Conservation (phyloP, 768 basidiomycete species). For the Macrolepiota dolichaula region DNA sequence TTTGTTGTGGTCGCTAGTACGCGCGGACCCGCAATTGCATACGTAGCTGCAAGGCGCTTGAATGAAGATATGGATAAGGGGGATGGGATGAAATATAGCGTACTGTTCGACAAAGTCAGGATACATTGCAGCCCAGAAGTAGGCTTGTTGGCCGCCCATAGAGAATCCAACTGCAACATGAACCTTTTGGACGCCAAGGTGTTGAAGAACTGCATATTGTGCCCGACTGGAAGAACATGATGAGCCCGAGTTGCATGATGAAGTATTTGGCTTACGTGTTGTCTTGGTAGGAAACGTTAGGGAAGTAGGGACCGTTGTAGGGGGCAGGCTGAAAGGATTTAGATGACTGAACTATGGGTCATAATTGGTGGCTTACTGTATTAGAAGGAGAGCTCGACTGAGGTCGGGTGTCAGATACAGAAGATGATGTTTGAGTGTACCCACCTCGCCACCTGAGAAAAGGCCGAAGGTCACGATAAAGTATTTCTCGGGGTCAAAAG, state of each 20-base stretch:
- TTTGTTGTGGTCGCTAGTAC: conserved; percentile 54
- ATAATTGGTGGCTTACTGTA: conserved; percentile 32
- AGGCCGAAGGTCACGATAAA: conserved; percentile 54
- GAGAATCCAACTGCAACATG: conserved; percentile 52
- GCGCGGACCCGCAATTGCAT: conserved; percentile 49
- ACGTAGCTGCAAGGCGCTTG: conserved; percentile 37
- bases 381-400: conserved; percentile 64
- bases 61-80: background rate
- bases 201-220: conserved; percentile 50
- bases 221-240: conserved; percentile 35
- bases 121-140: conserved; percentile 54
- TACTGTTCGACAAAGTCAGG: conserved; percentile 52
- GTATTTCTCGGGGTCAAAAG: conserved; percentile 48
- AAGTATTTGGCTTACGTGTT: conserved; percentile 43
- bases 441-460: conserved; percentile 58
- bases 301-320: conserved; percentile 59
- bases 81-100: conserved; percentile 21
- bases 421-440: background rate
- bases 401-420: background rate
- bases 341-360: background rate
- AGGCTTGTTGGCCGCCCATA: conserved; percentile 61
- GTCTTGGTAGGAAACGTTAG: conserved; percentile 52
- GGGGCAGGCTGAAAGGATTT: conserved; percentile 39
- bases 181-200: conserved; percentile 42
- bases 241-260: too few species aligned